Evolutionary conservation across 768 basidiomycete species (phyloP), one percentile per base, ranked within the genome.

Genomic region (Trametes villosa): DNA sequence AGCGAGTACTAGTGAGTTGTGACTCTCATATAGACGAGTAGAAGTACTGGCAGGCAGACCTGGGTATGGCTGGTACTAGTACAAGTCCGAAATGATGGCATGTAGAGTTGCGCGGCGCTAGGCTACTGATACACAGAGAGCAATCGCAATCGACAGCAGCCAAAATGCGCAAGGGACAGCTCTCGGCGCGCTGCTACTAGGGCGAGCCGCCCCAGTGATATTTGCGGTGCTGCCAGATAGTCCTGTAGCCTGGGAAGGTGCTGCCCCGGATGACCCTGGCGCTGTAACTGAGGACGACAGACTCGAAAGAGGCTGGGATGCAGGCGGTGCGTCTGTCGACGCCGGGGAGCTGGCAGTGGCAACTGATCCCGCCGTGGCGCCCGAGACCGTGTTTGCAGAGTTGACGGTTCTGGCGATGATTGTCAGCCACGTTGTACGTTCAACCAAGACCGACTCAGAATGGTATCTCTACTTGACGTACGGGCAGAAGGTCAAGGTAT

Each of bases 401-500:
- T 20, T 44, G 12, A 20, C n/a, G n/a, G 42, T 22, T 22, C 42
- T 38, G 42, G 9, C n/a, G 42, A 9, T 3, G 3, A n/a, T 38
- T 11, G 18, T 38, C 36, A 38, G 36, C n/a, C n/a, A n/a, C n/a
- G n/a, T 17, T 38, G 36, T 38, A 17, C 36, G 36, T 9, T 7
- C 13, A 4, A 18, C 18, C 7, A 38, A 7, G 6, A 5, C 12
- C n/a, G n/a, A n/a, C n/a, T n/a, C n/a, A n/a, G n/a, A n/a, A 44
- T 9, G 42, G 3, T 44, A 26, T 13, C 4, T n/a, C n/a, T n/a
- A n/a, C 13, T 38, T 11, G 36, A 57, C 56, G 6, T 33, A 71
- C 65, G 70, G 71, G 63, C 71, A 74, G 54, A 74, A 74, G 0
- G 72, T 74, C 26, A 72, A 26, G 0, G 64, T 69, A 47, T 72